Evolutionary conservation across 176 grass and related monocot genomes (phyloP).

Genomic region (Ensete glaucum): DNA sequence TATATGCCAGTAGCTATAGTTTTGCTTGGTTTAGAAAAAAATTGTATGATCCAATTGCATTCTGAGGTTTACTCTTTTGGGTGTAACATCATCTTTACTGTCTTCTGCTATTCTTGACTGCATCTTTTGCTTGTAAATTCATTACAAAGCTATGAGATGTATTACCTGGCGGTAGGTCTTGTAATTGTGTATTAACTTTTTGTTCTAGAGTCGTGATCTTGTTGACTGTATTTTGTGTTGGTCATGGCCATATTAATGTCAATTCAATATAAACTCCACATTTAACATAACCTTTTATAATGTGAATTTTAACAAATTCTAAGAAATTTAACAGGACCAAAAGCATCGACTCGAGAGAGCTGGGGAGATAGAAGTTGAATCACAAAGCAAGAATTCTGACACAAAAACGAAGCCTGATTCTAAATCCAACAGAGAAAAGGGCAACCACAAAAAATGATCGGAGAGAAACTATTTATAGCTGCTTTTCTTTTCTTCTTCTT

Average conservation of each 20-base stretch:
- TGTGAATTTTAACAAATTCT: neutral
- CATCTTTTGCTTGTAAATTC: neutral
- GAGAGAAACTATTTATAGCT: neutral
- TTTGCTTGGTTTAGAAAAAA: neutral
- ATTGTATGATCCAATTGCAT: neutral
- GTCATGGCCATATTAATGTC: neutral
- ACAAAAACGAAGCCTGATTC: neutral
- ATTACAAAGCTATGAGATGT: neutral
- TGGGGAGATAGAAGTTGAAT: neutral
- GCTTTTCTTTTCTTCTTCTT: neutral
- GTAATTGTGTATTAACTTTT: neutral
- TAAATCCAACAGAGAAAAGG: neutral
- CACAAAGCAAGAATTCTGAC: conserved; percentile 1
- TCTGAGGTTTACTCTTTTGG: neutral
- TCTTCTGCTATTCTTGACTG: neutral
- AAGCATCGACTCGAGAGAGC: neutral
- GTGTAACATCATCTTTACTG: neutral
- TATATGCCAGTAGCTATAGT: too few species aligned
- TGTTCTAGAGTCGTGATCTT: neutral
- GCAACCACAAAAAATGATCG: neutral
- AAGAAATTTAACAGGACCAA: conserved; percentile 8
- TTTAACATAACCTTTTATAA: neutral
- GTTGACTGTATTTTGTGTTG: too few species aligned
- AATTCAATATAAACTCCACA: neutral
- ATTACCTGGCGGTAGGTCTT: neutral